Evolutionary conservation across 495 filamentous ascomycete genomes (phyloP), one percentile per base, ranked within the genome.

Genomic region (Penicillium desertorum): DNA sequence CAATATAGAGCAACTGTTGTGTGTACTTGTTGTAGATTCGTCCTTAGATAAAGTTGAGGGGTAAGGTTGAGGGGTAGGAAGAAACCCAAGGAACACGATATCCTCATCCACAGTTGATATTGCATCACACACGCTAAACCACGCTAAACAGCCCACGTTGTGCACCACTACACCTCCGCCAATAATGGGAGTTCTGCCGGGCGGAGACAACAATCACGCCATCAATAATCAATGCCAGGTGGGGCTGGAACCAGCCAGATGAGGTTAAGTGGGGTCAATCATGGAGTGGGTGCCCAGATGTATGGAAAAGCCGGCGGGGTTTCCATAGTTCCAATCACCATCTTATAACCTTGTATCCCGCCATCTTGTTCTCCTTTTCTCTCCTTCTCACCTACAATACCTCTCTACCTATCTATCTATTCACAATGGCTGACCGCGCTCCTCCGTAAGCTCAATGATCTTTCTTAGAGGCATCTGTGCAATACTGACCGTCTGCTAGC

Each of bases 351-450:
- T 12, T 16, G 25, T 51, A 30, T 45, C 64, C 54, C 59, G 49
- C 51, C 48, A 37, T n/a, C 16, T 34, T n/a, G 5, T 16, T 27
- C 44, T 51, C 16, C 23, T 56, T 54, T 50, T 53, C 47, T 47
- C 50, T 19, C 34, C 37, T 54, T 41, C 36, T 29, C 36, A 27
- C 8, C 36, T 56, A 36, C 34, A 37, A 37, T 5, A 36, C 12
- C 14, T n/a, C 34, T 37, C 14, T 51, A 34, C 44, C 45, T 54
- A 29, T 45, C 49, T 57, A 49, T 46, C 51, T n/a, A 48, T 41
- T 68, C 68, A 81, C 71, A 76, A 83, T 83, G 81, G 78, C 81
- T 56, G 75, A 76, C 59, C 73, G 72, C 55, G 59, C 72, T 68
- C 58, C 75, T 72, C 79, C 79, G 80, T 83, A 78, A 57, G 80